These are phyloP conservation scores for Hypoxylon crocopeplum DNA, from an alignment of 495 filamentous ascomycete genomes.

Conservation along the genomic window DNA sequence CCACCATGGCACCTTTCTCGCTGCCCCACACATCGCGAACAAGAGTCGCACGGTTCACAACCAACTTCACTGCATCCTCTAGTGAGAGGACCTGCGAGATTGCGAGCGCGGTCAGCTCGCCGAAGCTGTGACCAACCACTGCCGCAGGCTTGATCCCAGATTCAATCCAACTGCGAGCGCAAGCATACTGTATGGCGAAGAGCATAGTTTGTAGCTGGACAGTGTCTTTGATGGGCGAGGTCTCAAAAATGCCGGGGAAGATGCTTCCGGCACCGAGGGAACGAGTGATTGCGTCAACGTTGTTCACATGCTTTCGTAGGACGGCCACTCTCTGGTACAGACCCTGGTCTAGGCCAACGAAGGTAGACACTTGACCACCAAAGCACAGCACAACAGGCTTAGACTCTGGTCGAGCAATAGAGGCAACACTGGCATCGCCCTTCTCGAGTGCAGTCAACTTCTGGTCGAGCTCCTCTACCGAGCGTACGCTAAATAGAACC, in stretches of 20 bases:
- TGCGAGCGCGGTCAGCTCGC: constrained; percentile 54
- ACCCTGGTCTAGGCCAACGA: constrained; percentile 48
- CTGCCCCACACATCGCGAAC: constrained; percentile 48
- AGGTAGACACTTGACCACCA: constrained; percentile 58
- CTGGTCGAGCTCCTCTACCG: constrained; percentile 43
- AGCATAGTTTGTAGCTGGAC: constrained; percentile 55
- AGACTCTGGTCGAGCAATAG: constrained; percentile 12
- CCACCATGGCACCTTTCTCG: constrained; percentile 55
- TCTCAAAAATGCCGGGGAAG: constrained; percentile 58
- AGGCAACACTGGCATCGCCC: constrained; percentile 3
- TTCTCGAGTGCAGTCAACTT: constrained; percentile 32
- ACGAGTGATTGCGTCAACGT: constrained; percentile 41
- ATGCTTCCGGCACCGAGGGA: constrained; percentile 47
- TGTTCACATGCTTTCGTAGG: constrained; percentile 50
- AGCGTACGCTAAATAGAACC: constrained; percentile 42
- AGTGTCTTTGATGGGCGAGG: constrained; percentile 44
- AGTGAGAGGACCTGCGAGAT: constrained; percentile 49
- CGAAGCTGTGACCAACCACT: constrained; percentile 59
- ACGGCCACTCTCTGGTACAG: constrained; percentile 47
- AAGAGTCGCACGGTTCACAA: constrained; percentile 48
- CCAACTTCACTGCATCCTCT: constrained; percentile 46
- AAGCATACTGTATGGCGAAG: constrained; percentile 58
- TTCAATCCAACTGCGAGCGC: constrained; percentile 56
- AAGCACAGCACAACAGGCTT: constrained; percentile 60
- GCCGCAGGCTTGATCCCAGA: constrained; percentile 44